Evolutionary conservation across 345 rosid genomes (phyloP), one percentile per base, ranked within the genome.

Genomic region (Carallia brachiata): DNA sequence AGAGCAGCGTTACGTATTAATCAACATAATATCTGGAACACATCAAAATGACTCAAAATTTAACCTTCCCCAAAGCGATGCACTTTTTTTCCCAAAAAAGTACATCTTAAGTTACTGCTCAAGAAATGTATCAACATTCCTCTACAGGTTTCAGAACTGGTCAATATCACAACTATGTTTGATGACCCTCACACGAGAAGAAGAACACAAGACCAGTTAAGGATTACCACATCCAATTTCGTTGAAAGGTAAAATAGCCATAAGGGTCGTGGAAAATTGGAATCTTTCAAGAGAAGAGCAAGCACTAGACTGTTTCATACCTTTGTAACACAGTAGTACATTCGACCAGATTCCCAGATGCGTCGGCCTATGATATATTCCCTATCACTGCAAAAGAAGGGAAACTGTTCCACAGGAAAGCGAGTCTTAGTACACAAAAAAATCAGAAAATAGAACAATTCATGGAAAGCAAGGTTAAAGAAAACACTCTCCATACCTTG

Each of bases 351-450:
- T 58, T 95, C 96, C 97, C 99, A 95, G 52, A 95, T 95, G 52
- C 97, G 89, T 36, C 99, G 93, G 64, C 97, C 93, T 28, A 95
- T 87, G n/a, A 95, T 73, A 64, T 95, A 95, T 69, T 95, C 99
- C 70, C 99, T 80, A 77, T 95, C 92, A 31, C 97, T 95, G 71
- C 99, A 95, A 67, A 95, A 95, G 89, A 95, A 87, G n/a, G 99
- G 99, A 77, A 95, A 95, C 99, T 94, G 92, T 61, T 70, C 67
- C 23, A 65, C 8, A 18, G 66, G 52, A 70, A 65, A 1, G 5
- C 52, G 5, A 6, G 36, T 34, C 36, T 71, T 36, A 70, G 70
- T 65, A 31, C 6, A 74, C 59, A 30, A 69, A 75, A 37, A 10
- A 32, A 23, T 59, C 18, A 39, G 5, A 58, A 64, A 63, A 52